A percentile compares a stretch with the other conserved stretches of the same genome.
phyloP scores from a whole-genome alignment of 2,329 filamentous ascomycete species.

The Penicillium polonicum region DNA sequence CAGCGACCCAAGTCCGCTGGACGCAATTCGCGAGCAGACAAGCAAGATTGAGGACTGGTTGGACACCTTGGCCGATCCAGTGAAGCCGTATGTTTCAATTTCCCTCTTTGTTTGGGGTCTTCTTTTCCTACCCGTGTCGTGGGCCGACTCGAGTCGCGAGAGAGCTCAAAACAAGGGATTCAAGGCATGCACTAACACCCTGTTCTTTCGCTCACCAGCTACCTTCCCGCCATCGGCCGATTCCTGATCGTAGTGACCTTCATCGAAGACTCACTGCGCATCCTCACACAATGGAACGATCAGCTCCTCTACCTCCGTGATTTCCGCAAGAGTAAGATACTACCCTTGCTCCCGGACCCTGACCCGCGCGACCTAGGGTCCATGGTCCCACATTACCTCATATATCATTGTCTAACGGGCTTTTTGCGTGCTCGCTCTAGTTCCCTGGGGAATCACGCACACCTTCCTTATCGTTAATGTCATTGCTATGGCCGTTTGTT shows the following conservation, averaged over 20 bases:
- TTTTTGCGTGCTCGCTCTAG: constrained; percentile 49
- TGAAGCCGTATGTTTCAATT: constrained; percentile 79
- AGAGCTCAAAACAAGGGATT: constrained; percentile 19
- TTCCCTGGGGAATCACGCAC: constrained; percentile 85
- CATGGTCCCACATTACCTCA: not conserved
- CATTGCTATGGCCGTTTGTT: constrained; percentile 79
- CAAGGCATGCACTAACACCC: constrained; percentile 30
- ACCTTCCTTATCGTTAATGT: constrained; percentile 90
- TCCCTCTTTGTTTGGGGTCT: constrained; percentile 5
- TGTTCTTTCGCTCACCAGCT: constrained; percentile 54
- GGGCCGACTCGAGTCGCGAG: not conserved
- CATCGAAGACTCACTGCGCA: constrained; percentile 91
- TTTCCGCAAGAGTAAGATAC: constrained; percentile 80
- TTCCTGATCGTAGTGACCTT: constrained; percentile 99
- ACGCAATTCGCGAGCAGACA: constrained; percentile 88
- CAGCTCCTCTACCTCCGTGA: constrained; percentile 91
- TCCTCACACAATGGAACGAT: constrained; percentile 95
- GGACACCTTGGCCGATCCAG: constrained; percentile 80
- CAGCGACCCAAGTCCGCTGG: constrained; percentile 73
- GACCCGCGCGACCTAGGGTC: constrained; percentile 5
- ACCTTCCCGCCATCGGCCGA: constrained; percentile 90
- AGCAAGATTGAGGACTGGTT: constrained; percentile 97
- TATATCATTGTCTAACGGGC: constrained; percentile 17
- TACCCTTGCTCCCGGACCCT: constrained; percentile 12
- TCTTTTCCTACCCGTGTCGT: not conserved